Evolutionary conservation across 1,139 yeast genomes (phyloP).

Genomic region (Scheffersomyces illinoinensis): DNA sequence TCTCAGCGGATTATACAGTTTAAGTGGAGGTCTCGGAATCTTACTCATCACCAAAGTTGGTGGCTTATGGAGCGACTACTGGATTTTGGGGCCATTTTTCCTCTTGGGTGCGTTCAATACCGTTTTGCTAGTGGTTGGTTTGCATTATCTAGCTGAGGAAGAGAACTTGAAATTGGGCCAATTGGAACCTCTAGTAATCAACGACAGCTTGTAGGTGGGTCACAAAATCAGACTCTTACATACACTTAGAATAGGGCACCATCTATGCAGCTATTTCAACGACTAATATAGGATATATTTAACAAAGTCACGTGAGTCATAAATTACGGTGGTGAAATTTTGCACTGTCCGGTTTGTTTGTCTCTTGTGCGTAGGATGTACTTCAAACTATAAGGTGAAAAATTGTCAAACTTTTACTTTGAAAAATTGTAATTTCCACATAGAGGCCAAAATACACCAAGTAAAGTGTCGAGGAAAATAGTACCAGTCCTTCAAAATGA

Average conservation of each 20-base stretch:
- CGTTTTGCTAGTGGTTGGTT: constrained; percentile 10
- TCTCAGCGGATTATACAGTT: constrained; percentile 66
- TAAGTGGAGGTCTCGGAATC: constrained; percentile 72
- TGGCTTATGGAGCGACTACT: constrained; percentile 58
- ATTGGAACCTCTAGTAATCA: background rate
- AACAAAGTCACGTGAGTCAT: background rate
- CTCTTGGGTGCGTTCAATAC: constrained; percentile 50
- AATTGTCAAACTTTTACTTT: background rate
- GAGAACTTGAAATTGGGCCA: background rate
- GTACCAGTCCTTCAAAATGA: constrained; percentile 20
- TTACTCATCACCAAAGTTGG: constrained; percentile 60
- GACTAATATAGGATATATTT: background rate
- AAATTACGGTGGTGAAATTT: background rate
- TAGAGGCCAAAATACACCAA: background rate
- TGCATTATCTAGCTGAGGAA: background rate
- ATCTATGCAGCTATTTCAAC: background rate
- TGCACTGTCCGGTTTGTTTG: background rate
- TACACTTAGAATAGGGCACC: background rate
- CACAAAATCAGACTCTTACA: background rate
- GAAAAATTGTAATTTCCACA: background rate
- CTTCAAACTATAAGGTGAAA: background rate
- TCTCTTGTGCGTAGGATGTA: background rate
- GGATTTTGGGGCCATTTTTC: constrained; percentile 62
- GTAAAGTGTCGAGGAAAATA: background rate
- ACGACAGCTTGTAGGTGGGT: too few relatives aligned